Percentiles rank a stretch among this genome's conserved stretches.
These are phyloP conservation scores for Coniella lustricola DNA, from an alignment of 2,329 filamentous ascomycete genomes.

Conservation along the genomic window DNA sequence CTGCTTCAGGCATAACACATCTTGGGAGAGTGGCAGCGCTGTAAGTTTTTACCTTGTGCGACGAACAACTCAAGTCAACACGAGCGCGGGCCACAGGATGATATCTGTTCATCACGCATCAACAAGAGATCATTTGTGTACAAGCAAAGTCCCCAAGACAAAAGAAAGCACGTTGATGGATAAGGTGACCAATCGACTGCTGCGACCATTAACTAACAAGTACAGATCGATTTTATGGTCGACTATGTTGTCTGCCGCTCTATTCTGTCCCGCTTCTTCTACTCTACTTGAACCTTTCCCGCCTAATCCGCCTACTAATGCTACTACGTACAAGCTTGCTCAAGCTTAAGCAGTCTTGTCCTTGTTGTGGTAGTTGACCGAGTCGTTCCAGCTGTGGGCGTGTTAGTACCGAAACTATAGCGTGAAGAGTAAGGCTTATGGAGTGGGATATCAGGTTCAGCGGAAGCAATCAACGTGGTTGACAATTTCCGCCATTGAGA, in stretches of 20 bases:
- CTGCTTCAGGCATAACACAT: no score
- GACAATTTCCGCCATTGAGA: not conserved
- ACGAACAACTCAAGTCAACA: no score
- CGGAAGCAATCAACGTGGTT: no score
- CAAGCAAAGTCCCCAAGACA: no score
- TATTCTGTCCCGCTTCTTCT: constrained; percentile 4
- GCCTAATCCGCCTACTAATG: no score
- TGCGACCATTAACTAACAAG: constrained; percentile 25
- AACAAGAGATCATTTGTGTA: not conserved
- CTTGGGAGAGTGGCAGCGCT: no score
- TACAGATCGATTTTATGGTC: constrained; percentile 20
- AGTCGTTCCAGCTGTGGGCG: constrained; percentile 73
- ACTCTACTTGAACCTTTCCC: not conserved
- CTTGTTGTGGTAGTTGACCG: constrained; percentile 96
- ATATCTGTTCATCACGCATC: no score
- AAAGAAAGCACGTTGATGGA: not conserved
- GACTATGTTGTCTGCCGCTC: constrained; percentile 7
- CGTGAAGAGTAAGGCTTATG: not conserved
- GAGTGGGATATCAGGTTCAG: not conserved
- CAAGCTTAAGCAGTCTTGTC: constrained; percentile 55
- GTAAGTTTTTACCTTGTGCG: no score
- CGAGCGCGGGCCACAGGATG: no score
- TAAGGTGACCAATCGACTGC: constrained; percentile 15
- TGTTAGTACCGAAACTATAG: constrained; percentile 16
- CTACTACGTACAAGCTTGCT: not conserved